These are phyloP conservation scores for Kodamaea arcana DNA, from an alignment of 1,139 yeast species.

Conservation along the genomic window DNA sequence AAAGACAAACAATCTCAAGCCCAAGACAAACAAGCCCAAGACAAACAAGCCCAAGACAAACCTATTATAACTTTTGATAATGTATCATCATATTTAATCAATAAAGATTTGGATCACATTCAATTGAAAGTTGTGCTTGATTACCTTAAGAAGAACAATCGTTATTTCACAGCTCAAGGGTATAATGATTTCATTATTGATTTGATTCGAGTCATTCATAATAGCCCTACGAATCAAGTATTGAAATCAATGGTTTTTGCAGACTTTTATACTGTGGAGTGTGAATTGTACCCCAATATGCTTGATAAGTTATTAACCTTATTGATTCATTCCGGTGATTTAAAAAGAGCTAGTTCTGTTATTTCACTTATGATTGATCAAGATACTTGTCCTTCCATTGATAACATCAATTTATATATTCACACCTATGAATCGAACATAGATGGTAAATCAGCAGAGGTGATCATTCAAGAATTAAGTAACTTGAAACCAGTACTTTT, in stretches of 20 bases:
- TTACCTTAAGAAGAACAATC: slow-evolving; percentile 16
- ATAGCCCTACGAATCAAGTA: slow-evolving; percentile 5
- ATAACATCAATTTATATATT: slow-evolving; percentile 21
- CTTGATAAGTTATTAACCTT: slow-evolving; percentile 27
- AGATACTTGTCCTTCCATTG: slow-evolving; percentile 23
- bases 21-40: too few species aligned
- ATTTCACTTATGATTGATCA: slow-evolving; percentile 18
- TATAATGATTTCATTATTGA: slow-evolving; percentile 15
- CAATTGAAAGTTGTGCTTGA: slow-evolving; percentile 13
- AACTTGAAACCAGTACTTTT: slow-evolving; percentile 30
- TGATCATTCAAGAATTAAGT: slow-evolving; percentile 21
- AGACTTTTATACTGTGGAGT: slow-evolving; percentile 5
- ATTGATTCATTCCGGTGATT: slow-evolving; percentile 18
- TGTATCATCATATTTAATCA: slow-evolving; percentile 18
- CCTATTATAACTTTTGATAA: slow-evolving; percentile 24
- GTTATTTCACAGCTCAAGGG: slow-evolving; percentile 18
- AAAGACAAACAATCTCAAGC: neutral
- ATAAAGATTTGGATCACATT: slow-evolving; percentile 8
- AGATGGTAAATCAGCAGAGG: slow-evolving; percentile 7
- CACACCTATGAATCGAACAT: slow-evolving; percentile 7
- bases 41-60: too few species aligned
- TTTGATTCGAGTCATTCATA: slow-evolving; percentile 12
- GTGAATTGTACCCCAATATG: slow-evolving; percentile 12
- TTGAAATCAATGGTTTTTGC: slow-evolving; percentile 5
- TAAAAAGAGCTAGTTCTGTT: slow-evolving; percentile 16